A percentile compares a stretch with the other conserved stretches of the same genome.
phyloP scores from a whole-genome alignment of 2,329 filamentous ascomycete species.

The Verticillium alfalfae region DNA sequence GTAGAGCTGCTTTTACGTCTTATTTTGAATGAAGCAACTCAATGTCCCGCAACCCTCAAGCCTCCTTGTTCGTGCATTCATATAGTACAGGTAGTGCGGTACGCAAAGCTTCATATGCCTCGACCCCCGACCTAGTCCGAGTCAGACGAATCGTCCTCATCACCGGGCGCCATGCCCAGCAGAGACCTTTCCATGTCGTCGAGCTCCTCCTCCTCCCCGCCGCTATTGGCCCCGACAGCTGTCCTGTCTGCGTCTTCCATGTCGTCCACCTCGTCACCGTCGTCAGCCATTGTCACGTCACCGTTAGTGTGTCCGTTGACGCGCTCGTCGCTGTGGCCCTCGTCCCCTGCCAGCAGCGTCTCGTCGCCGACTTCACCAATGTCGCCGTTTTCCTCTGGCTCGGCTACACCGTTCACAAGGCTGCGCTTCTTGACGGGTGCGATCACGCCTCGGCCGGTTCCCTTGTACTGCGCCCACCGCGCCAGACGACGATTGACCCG shows the following conservation, averaged over 20 bases:
- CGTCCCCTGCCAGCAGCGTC: conserved; percentile 8
- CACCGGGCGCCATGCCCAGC: conserved; percentile 7
- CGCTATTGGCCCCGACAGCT: conserved; percentile 7
- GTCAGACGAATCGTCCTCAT: conserved; percentile 7
- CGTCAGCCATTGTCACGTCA: conserved; percentile 45
- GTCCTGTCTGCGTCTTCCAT: conserved; percentile 28
- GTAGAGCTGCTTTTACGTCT: no score
- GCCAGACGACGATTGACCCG: conserved; percentile 59
- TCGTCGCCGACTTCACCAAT: conserved; percentile 9
- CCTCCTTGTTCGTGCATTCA: neutral
- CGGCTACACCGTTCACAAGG: conserved; percentile 8
- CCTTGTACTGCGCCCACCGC: conserved; percentile 57
- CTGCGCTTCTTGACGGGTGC: conserved; percentile 35
- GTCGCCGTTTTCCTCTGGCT: conserved; percentile 6
- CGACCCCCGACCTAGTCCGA: neutral
- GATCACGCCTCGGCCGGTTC: conserved; percentile 40
- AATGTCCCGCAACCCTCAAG: neutral
- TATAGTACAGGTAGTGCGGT: neutral
- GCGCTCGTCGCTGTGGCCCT: conserved; percentile 13
- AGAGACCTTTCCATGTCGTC: conserved; percentile 25
- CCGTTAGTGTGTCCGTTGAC: conserved; percentile 31
- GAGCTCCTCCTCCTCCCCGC: conserved; percentile 30
- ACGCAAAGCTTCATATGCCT: neutral
- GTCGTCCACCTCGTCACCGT: conserved; percentile 45
- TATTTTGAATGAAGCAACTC: neutral